Evolutionary conservation across 2,329 filamentous ascomycete genomes (phyloP).

Genomic region (Pezizomycotina sp.): DNA sequence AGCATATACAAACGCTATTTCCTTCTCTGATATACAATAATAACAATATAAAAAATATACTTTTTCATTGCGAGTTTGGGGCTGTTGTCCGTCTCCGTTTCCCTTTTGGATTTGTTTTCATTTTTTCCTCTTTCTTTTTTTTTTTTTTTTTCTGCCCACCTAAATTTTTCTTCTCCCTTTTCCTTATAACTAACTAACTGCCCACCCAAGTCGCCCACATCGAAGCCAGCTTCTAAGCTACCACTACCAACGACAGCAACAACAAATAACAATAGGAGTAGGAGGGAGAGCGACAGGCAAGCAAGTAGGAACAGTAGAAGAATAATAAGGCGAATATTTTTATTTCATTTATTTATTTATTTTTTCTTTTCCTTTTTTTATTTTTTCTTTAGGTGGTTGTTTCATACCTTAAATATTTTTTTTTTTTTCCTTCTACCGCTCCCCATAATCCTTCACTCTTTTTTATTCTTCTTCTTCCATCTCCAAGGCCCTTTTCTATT

Average conservation of each 20-base stretch:
- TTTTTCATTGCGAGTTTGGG: background rate
- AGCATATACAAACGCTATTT: background rate
- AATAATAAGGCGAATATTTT: slow-evolving; percentile 1
- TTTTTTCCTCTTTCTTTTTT: slow-evolving; percentile 1
- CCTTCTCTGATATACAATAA: too few species aligned
- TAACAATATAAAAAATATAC: too few species aligned
- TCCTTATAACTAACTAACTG: background rate
- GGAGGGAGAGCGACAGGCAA: slow-evolving; percentile 1
- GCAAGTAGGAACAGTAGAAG: slow-evolving; percentile 2
- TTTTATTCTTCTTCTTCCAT: background rate
- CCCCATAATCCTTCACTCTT: background rate
- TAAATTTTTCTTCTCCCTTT: slow-evolving; percentile 2
- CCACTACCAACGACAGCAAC: too few species aligned
- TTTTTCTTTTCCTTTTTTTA: background rate
- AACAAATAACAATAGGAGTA: too few species aligned
- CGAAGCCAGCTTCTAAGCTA: background rate
- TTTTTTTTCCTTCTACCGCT: background rate
- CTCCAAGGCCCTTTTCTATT: background rate
- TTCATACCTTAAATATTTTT: background rate
- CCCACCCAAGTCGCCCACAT: background rate
- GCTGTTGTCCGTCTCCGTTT: too few species aligned
- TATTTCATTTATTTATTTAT: background rate
- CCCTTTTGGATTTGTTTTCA: slow-evolving; percentile 4
- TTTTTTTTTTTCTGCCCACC: slow-evolving; percentile 8
- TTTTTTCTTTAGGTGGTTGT: background rate